Evolutionary conservation across 2,329 filamentous ascomycete genomes (phyloP), one percentile per base, ranked within the genome.

Genomic region (Westerdykella sp.): DNA sequence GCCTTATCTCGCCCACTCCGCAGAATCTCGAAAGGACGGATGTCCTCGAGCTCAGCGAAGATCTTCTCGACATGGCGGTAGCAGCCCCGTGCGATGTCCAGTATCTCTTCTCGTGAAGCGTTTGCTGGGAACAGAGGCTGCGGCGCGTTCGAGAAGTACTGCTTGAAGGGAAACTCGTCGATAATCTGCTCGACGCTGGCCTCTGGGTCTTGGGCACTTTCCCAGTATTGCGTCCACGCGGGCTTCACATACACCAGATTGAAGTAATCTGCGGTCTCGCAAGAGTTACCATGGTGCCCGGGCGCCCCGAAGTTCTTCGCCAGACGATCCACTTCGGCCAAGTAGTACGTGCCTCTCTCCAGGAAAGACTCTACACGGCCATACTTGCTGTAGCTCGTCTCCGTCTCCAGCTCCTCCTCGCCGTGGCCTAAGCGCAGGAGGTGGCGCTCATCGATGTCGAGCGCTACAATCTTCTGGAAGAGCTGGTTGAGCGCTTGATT

Each of bases 401-500:
- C 85, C 0, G 87, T 89, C 45, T 87, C 84, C 5, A 97, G 76
- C 44, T 97, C 93, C 61, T 96, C 93, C 65, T 98, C 94, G 34
- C 93, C 93, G 64, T 95, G 93, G 30, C 93, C 93, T 30, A 98
- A 76, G 46, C 93, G 84, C 41, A 98, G 75, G 45, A 98, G 76
- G 72, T 98, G 93, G 32, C 93, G 83, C 68, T 94, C 86, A 59
- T 98, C 94, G 54, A 98, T 97, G 57, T 97, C 89, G 22, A 98
- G 75, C 5, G 85, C 86, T n/a, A 91, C 84, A 48, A 98, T 98
- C 71, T 98, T 98, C 57, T 94, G 87, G 70, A 98, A 98, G 1
- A 98, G 76, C 64, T 98, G 93, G 60, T 98, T 98, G 9, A 98
- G 74, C 2, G 93, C 94, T 66, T 98, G 94, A 62, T 98, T 98